phyloP scores from a whole-genome alignment of 2,329 filamentous ascomycete species.

The Conoideocrella luteorostrata region DNA sequence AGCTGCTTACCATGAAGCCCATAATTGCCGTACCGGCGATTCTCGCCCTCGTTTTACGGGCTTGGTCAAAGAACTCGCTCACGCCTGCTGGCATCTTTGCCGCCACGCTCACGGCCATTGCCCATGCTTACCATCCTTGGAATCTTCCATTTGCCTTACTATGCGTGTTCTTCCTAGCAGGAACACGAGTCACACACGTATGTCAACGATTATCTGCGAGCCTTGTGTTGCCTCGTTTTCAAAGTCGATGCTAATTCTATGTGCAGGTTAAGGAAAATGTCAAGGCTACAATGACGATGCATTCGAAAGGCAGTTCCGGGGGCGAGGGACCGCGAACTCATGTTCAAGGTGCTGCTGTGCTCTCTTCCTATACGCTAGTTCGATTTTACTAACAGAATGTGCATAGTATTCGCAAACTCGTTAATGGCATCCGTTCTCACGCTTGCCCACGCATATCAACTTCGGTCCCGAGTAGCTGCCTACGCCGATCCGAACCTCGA shows the following conservation, averaged over 20 bases:
- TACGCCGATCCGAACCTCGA: constrained; percentile 25
- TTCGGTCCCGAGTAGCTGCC: constrained; percentile 39
- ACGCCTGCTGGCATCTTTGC: constrained; percentile 69
- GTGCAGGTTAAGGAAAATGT: constrained; percentile 76
- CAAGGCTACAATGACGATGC: constrained; percentile 76
- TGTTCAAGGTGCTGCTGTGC: constrained; percentile 55
- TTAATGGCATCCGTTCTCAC: constrained; percentile 63
- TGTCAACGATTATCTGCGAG: constrained; percentile 7
- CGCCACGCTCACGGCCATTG: constrained; percentile 65
- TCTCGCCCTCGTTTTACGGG: constrained; percentile 56
- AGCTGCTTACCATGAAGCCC: constrained; percentile 42
- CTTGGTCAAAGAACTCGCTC: constrained; percentile 67
- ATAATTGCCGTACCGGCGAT: constrained; percentile 53
- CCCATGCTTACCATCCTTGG: constrained; percentile 90
- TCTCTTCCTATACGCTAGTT: neutral
- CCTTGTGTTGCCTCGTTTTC: neutral
- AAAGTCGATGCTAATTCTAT: constrained; percentile 11
- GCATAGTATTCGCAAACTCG: constrained; percentile 74
- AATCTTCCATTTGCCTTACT: constrained; percentile 83
- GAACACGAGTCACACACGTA: constrained; percentile 78
- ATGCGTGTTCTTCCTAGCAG: constrained; percentile 78
- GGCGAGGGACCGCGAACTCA: constrained; percentile 80
- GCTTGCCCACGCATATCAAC: constrained; percentile 54
- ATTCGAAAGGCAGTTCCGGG: constrained; percentile 63
- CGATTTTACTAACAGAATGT: neutral